phyloP scores from a whole-genome alignment of 2,329 filamentous ascomycete species.

The Neofusicoccum umdonicola region DNA sequence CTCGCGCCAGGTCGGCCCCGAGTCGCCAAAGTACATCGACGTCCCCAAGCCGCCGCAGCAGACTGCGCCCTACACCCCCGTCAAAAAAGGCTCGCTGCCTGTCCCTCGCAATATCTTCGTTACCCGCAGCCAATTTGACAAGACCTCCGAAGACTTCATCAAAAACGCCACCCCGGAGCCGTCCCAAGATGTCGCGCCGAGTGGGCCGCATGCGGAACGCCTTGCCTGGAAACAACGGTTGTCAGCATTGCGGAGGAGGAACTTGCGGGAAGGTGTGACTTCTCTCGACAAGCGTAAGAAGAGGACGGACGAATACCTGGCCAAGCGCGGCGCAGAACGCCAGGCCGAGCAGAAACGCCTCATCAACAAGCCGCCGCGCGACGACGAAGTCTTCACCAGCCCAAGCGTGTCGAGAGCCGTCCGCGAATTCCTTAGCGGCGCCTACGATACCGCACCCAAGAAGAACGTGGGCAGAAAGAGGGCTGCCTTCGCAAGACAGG shows the following conservation, averaged over 20 bases:
- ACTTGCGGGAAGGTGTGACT: constrained; percentile 68
- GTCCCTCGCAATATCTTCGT: constrained; percentile 77
- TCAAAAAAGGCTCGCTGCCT: constrained; percentile 75
- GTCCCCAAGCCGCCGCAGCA: constrained; percentile 76
- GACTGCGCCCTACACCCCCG: constrained; percentile 48
- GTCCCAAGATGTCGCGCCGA: constrained; percentile 31
- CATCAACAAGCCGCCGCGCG: constrained; percentile 64
- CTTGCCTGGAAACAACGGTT: constrained; percentile 69
- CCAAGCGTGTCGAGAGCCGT: constrained; percentile 53
- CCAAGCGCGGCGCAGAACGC: constrained; percentile 24
- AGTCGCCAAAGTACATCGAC: constrained; percentile 84
- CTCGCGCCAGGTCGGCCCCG: constrained; percentile 49
- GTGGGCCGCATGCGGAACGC: constrained; percentile 47
- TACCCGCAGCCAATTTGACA: constrained; percentile 41
- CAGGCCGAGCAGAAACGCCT: constrained; percentile 51
- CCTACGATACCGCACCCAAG: constrained; percentile 15
- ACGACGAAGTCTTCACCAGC: constrained; percentile 75
- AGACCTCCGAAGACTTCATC: constrained; percentile 62
- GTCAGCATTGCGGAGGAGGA: constrained; percentile 67
- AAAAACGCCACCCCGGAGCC: constrained; percentile 58
- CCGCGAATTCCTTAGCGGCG: constrained; percentile 26
- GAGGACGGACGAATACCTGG: constrained; percentile 24
- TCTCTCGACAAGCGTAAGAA: constrained; percentile 58
- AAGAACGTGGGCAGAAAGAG: neutral
- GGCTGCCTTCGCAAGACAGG: constrained; percentile 37